Base-by-base conservation (phyloP, 2,329 filamentous ascomycete species). In the Zymoseptoria crescenta region DNA sequence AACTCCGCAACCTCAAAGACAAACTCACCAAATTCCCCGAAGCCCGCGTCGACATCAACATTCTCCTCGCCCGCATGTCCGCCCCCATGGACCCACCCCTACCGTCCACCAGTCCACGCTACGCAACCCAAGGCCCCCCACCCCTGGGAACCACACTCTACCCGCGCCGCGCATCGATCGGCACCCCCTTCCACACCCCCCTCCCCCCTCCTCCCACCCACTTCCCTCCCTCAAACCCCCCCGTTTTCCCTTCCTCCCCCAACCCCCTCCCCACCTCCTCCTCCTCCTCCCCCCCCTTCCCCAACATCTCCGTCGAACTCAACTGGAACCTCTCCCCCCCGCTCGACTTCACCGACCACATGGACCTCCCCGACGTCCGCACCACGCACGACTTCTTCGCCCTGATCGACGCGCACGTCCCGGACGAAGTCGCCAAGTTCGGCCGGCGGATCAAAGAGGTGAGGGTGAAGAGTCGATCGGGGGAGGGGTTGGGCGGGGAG, bases 271-370 rank as follows among this genome's bases (percentile, higher is more conserved):
- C 50, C 28, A 4, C 27, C 28, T 24, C 28, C n/a, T 2, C 7
- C 2, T n/a, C n/a, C 16, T 52, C 2, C 7, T 21, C 50, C 13
- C 50, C 7, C 7, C 16, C 50, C 24, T 56, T 62, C 35, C 29
- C 60, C 3, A 60, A 60, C 49, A 58, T 62, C 45, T 41, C 56
- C 1, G 54, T 62, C 7, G 60, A 62, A 28, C 56, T 62, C 51
- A 60, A 56, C 19, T 62, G 60, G 60, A 56, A 54, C 28, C 60
- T 56, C 51, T 49, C 60, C 8, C 10, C 35, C 10, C 56, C n/a
- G n/a, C n/a, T 60, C 3, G 60, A 62, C 28, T 62, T 58, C 51
- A 56, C 53, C 1, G 60, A 62, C 35, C 48, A 58, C 51, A 60
- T 62, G 49, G 60, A 62, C 19, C 45, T 62, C 27, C 60, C 55